A percentile compares a stretch with the other conserved stretches of the same genome.
These are phyloP conservation scores for Pseudogymnoascus sp. DNA, from an alignment of 2,329 filamentous ascomycete species.

Conservation along the genomic window DNA sequence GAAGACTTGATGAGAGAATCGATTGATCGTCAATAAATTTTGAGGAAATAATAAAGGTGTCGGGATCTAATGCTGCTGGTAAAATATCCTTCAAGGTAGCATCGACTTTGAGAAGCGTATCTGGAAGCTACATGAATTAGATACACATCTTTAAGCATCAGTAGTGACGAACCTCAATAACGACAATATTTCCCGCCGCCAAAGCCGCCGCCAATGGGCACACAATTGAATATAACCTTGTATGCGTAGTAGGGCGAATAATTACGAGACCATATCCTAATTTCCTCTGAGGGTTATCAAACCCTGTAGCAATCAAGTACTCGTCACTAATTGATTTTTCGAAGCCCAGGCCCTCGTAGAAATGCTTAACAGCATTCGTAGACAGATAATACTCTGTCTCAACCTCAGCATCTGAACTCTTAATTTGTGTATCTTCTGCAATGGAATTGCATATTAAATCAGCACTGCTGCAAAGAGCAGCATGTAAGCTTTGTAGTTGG, in stretches of 20 bases:
- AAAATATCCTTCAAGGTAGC: slow-evolving; percentile 32
- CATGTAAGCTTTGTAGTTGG: slow-evolving; percentile 37
- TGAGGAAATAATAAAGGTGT: slow-evolving; percentile 38
- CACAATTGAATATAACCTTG: slow-evolving; percentile 38
- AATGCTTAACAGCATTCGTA: slow-evolving; percentile 31
- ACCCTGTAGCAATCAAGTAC: slow-evolving; percentile 33
- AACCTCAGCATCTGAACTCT: slow-evolving; percentile 29
- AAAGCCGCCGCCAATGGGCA: slow-evolving; percentile 38
- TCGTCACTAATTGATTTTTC: slow-evolving; percentile 32
- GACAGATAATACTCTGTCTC: slow-evolving; percentile 35
- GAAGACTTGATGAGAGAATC: slow-evolving; percentile 18
- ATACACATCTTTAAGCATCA: background rate
- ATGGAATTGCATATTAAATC: slow-evolving; percentile 33
- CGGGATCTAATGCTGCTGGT: slow-evolving; percentile 34
- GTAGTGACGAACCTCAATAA: slow-evolving; percentile 35
- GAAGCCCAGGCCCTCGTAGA: slow-evolving; percentile 33
- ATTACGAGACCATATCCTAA: slow-evolving; percentile 36
- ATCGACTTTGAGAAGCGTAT: slow-evolving; percentile 30
- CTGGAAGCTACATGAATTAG: slow-evolving; percentile 12
- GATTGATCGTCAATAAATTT: slow-evolving; percentile 16
- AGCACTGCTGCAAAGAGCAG: slow-evolving; percentile 29
- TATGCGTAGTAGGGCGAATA: slow-evolving; percentile 40
- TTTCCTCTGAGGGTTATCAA: slow-evolving; percentile 29
- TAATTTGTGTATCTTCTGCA: slow-evolving; percentile 26
- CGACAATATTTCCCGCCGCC: slow-evolving; percentile 42